Conservation (phyloP, 2,329 filamentous ascomycete genomes). For the Aureobasidium sp. region DNA sequence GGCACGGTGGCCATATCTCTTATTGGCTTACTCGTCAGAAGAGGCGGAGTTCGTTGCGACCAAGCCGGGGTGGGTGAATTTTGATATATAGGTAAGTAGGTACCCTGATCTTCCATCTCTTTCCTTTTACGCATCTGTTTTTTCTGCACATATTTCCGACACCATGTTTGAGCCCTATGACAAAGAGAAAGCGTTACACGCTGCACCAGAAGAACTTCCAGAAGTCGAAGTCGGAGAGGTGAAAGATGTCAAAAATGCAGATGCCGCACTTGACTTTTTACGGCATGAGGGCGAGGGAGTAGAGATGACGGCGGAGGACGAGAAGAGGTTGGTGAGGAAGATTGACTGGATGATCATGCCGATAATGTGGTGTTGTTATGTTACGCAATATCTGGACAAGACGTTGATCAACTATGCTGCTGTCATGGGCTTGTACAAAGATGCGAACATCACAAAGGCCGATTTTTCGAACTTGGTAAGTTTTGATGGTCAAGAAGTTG, state of each 20-base stretch:
- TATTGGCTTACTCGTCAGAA: neutral
- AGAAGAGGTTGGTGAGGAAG: conserved; percentile 23
- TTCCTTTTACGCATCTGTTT: neutral
- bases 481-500: neutral
- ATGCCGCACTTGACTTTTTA: conserved; percentile 25
- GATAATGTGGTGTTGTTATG: conserved; percentile 31
- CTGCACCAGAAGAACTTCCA: neutral
- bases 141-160: neutral
- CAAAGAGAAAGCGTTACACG: conserved; percentile 9
- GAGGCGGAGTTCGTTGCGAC: neutral
- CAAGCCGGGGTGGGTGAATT: neutral
- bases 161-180: conserved; percentile 4
- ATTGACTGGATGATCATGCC: conserved; percentile 35
- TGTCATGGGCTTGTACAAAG: conserved; percentile 32
- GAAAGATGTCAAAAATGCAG: conserved; percentile 22
- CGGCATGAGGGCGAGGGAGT: conserved; percentile 20
- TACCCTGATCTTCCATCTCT: neutral
- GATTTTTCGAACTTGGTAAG: conserved; percentile 27
- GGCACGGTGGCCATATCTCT: neutral
- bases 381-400: conserved; percentile 34
- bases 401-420: conserved; percentile 33
- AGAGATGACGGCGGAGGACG: conserved; percentile 17
- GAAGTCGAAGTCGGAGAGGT: conserved; percentile 18
- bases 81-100: neutral
- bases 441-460: conserved; percentile 26